phyloP scores from a whole-genome alignment of 306 rosid genomes.

The Prosopis cineraria region DNA sequence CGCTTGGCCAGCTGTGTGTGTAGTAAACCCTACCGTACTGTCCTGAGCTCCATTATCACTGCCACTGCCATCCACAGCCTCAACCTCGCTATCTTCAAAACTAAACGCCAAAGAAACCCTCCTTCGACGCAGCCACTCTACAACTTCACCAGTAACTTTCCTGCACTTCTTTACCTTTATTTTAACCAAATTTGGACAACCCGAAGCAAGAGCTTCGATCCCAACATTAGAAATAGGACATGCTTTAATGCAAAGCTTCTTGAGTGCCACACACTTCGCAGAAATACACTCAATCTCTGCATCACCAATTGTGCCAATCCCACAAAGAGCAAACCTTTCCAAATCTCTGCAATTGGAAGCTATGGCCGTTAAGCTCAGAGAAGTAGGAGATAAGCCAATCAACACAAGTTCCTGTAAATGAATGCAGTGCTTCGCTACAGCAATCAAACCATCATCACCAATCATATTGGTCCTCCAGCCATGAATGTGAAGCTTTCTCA shows the following conservation, averaged over 20 bases:
- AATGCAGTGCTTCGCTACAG: conserved; percentile 57
- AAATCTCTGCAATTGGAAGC: conserved; percentile 62
- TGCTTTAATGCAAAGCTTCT: conserved; percentile 80
- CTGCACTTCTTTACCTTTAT: conserved; percentile 82
- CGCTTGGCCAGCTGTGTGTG: conserved; percentile 30
- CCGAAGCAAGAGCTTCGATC: conserved; percentile 70
- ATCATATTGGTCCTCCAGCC: conserved; percentile 91
- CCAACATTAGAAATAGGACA: conserved; percentile 80
- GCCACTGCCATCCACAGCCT: conserved; percentile 50
- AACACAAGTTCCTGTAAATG: conserved; percentile 80
- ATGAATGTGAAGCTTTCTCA: conserved; percentile 90
- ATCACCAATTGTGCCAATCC: conserved; percentile 66
- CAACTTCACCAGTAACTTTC: conserved; percentile 65
- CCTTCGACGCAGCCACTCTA: conserved; percentile 60
- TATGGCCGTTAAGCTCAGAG: conserved; percentile 51
- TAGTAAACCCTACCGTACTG: conserved; percentile 38
- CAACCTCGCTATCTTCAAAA: conserved; percentile 61
- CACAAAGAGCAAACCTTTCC: conserved; percentile 84
- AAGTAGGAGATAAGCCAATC: conserved; percentile 73
- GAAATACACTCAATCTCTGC: conserved; percentile 75
- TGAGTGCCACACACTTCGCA: conserved; percentile 61
- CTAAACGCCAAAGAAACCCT: conserved; percentile 61
- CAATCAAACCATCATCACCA: conserved; percentile 68
- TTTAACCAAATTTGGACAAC: conserved; percentile 88
- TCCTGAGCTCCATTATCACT: conserved; percentile 52